Conservation (phyloP, 2,329 filamentous ascomycete species). For the Davidsoniella eucalypti region DNA sequence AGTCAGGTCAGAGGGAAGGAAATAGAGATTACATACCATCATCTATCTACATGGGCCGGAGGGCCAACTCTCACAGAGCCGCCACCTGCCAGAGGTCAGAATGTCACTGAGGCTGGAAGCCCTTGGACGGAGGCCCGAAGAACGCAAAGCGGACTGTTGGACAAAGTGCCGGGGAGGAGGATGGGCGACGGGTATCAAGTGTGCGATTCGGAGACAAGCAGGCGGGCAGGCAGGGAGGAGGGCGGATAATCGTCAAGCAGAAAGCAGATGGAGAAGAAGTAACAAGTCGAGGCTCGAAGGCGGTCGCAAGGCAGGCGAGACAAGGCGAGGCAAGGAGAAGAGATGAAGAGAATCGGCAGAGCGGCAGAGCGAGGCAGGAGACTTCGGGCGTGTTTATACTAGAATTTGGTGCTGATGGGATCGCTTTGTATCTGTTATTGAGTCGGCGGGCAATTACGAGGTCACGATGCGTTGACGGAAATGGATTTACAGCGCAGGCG, state of each 20-base stretch:
- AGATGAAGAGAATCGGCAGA: too few relatives aligned
- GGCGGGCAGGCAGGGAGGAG: neutral
- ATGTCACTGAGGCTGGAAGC: neutral
- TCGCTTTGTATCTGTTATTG: too few relatives aligned
- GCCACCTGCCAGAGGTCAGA: constrained; percentile 1
- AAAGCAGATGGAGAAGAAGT: neutral
- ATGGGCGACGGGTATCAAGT: neutral
- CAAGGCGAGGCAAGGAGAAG: too few relatives aligned
- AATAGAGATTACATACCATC: constrained; percentile 11
- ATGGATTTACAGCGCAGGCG: too few relatives aligned
- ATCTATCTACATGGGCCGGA: constrained; percentile 10
- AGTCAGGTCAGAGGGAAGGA: neutral
- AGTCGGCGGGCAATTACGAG: too few relatives aligned
- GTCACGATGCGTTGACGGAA: too few relatives aligned
- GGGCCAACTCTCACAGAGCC: constrained; percentile 13
- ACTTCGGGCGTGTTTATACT: neutral
- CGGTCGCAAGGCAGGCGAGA: too few relatives aligned
- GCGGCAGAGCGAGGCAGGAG: neutral
- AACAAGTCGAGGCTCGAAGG: neutral
- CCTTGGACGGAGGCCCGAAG: neutral
- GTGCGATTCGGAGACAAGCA: neutral
- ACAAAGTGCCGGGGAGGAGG: neutral
- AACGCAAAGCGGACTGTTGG: neutral
- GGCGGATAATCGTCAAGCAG: neutral
- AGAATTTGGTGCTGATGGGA: too few relatives aligned